Evolutionary conservation across 495 filamentous ascomycete genomes (phyloP).

Genomic region (Tuber borchii): DNA sequence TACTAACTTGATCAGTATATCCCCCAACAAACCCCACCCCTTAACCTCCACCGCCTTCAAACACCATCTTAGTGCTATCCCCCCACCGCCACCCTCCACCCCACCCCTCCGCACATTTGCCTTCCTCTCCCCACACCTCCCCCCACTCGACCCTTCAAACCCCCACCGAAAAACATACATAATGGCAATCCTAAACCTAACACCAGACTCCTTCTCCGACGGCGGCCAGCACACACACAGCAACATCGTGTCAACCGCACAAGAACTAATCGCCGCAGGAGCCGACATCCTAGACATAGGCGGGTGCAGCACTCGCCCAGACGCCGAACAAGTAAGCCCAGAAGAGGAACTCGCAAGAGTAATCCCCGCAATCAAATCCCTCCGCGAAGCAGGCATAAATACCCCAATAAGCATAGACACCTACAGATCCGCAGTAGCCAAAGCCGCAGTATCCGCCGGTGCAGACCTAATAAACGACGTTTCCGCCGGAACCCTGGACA

Average conservation of each 20-base stretch:
- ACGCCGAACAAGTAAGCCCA: conserved; percentile 56
- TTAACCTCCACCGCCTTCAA: conserved; percentile 42
- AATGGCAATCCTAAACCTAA: conserved; percentile 94
- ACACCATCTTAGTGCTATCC: conserved; percentile 61
- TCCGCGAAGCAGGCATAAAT: conserved; percentile 59
- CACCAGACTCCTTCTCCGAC: conserved; percentile 95
- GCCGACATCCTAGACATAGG: conserved; percentile 86
- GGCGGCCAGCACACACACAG: conserved; percentile 58
- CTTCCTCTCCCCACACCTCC: conserved; percentile 55
- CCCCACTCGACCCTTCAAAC: conserved; percentile 58
- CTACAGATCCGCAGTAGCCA: conserved; percentile 80
- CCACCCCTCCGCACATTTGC: conserved; percentile 61
- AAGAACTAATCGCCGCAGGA: conserved; percentile 56
- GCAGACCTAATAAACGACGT: conserved; percentile 96
- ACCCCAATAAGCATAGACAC: conserved; percentile 83
- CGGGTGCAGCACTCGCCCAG: conserved; percentile 83
- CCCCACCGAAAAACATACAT: conserved; percentile 63
- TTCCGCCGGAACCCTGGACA: conserved; percentile 71
- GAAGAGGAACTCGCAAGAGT: conserved; percentile 73
- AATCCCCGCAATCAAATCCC: conserved; percentile 65
- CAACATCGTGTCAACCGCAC: conserved; percentile 50
- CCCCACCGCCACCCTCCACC: conserved; percentile 46
- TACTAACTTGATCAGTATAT: conserved; percentile 25
- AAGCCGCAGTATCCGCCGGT: conserved; percentile 68
- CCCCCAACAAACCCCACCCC: conserved; percentile 36